Conservation (phyloP, 31 red algal genomes). For the Asparagopsis taxiformis region DNA sequence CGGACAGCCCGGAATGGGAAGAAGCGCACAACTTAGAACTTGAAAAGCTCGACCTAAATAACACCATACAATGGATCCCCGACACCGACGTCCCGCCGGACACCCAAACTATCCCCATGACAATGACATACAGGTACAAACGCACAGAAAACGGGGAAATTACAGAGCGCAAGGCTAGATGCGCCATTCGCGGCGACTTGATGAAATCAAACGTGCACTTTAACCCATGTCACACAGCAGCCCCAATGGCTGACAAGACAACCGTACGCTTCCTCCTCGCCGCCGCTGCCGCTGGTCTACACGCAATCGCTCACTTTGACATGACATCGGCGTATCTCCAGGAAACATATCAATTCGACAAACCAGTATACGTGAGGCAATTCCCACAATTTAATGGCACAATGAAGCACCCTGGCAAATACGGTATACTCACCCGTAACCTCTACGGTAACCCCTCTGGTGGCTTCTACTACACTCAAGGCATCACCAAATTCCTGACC, state of each 20-base stretch:
- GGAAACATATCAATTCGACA: background rate
- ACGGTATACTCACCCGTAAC: background rate
- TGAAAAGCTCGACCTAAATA: too few relatives aligned
- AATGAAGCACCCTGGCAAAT: background rate
- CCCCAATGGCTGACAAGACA: conserved; percentile 9
- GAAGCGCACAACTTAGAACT: too few relatives aligned
- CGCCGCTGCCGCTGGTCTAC: background rate
- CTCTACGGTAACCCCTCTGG: conserved; percentile 7
- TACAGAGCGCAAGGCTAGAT: background rate
- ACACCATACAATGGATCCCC: too few relatives aligned
- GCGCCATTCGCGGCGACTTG: background rate
- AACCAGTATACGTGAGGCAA: conserved; percentile 7
- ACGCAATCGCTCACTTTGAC: background rate
- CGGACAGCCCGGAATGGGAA: too few relatives aligned
- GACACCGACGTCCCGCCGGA: conserved; percentile 1
- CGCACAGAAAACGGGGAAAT: background rate
- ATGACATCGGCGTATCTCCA: conserved; percentile 7
- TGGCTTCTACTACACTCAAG: conserved; percentile 1
- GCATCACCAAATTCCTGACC: too few relatives aligned
- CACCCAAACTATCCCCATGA: conserved; percentile 3
- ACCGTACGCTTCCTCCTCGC: background rate
- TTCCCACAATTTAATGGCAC: conserved; percentile 14
- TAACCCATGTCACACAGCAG: background rate
- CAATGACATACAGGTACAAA: conserved; percentile 1
- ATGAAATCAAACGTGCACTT: conserved; percentile 1